Evolutionary conservation across 345 rosid genomes (phyloP), one percentile per base, ranked within the genome.

Genomic region (Brassica juncea): DNA sequence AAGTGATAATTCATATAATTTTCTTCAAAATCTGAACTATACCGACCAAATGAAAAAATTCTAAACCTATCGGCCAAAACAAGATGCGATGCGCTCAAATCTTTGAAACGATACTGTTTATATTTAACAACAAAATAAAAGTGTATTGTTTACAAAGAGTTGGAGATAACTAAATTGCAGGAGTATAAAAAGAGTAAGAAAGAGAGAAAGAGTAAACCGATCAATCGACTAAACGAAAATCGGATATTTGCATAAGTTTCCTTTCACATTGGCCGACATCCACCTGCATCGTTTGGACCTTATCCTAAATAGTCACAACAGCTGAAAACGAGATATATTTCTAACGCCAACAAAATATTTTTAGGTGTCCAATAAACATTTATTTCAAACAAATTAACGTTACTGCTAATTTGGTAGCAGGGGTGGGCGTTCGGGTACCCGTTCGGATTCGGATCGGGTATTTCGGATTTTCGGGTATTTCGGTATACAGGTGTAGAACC

Each of bases 181-280:
- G 31, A 32, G 2, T 7, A 8, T 7, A 2, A 28, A 14, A 68
- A 15, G n/a, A n/a, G 42, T 35, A 39, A 39, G 12, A 66, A 1
- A 8, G 3, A 3, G 9, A 39, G 55, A 25, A 15, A 21, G 37
- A 19, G 35, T 52, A 39, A 60, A 67, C 67, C 60, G n/a, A 42
- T 59, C 31, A 6, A 28, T 70, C 6, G 31, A 70, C 77, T 74
- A 42, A 66, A 66, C 63, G 54, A 72, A 30, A 72, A 72, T 32
- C 63, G 77, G 73, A 72, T 66, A 65, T 42, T 67, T 65, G 67
- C 76, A 12, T 65, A 37, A 28, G 27, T 28, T 55, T 64, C 34
- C 34, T 15, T 77, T 78, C 73, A 72, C 77, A 78, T 78, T 58
- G 68, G 67, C 63, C 73, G 3, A 71, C 72, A 35, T 72, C 71